Evolutionary conservation across 306 rosid species (phyloP).

Genomic region (Vigna nakashimae): DNA sequence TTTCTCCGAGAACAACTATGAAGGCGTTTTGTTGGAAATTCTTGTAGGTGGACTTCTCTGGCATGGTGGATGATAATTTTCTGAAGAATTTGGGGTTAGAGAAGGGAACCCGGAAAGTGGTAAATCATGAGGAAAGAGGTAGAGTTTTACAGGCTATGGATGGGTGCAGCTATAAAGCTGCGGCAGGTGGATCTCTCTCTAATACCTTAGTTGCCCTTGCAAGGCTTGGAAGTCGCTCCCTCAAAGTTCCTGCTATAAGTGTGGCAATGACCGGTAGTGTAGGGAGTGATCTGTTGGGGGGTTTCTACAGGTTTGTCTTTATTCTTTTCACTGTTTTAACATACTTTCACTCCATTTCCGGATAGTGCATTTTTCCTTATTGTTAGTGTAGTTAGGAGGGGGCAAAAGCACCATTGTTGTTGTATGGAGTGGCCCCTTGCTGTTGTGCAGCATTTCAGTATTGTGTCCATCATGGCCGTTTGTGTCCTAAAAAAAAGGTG

Average conservation of each 20-base stretch:
- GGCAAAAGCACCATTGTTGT: background rate
- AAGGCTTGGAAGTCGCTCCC: constrained; percentile 71
- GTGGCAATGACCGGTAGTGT: constrained; percentile 96
- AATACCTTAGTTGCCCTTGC: constrained; percentile 94
- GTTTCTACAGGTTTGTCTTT: constrained; percentile 77
- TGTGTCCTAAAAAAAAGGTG: background rate
- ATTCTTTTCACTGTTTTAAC: constrained; percentile 18
- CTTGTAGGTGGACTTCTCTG: constrained; percentile 89
- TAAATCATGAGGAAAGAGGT: constrained; percentile 95
- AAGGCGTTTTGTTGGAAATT: constrained; percentile 14
- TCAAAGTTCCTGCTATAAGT: constrained; percentile 64
- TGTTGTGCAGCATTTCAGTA: background rate
- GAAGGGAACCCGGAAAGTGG: constrained; percentile 86
- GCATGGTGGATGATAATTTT: constrained; percentile 80
- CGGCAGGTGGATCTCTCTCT: constrained; percentile 97
- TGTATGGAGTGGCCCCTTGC: background rate
- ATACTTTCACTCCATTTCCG: background rate
- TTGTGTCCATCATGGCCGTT: background rate
- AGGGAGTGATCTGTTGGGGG: constrained; percentile 93
- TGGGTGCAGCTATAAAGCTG: constrained; percentile 96
- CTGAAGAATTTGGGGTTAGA: constrained; percentile 78
- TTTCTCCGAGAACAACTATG: background rate
- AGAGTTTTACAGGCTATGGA: constrained; percentile 95
- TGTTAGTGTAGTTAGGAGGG: background rate
- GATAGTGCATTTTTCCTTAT: constrained; percentile 8